Evolutionary conservation across 148 eudicot genomes (phyloP), one percentile per base, ranked within the genome.

Genomic region (Rhododendron vialii): DNA sequence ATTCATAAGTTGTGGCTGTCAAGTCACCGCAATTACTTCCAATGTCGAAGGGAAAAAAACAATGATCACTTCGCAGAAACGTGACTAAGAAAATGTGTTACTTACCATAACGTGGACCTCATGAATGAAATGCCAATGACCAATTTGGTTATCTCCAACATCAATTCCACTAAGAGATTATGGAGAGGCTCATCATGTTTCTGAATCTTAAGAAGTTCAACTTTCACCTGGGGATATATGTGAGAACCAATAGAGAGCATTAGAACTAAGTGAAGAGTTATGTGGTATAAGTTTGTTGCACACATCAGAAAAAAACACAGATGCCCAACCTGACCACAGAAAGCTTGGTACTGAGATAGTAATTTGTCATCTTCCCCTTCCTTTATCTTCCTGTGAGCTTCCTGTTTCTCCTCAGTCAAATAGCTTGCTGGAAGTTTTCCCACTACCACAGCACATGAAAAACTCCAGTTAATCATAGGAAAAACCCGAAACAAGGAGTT

Each of bases 401-500:
- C 83, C 81, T 94, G 78, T 50, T 88, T 93, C 84, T 92, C 90
- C 20, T 93, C 97, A 84, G 86, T 93, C 84, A 94, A 90, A 61
- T 87, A 86, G 83, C 91, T 92, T 84, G 91, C 93, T 26, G 93
- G 98, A 55, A 95, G 88, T 83, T 91, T 95, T 71, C 98, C 98
- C 90, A 93, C 98, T 95, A 82, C 73, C 78, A 30, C 57, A 55
- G 36, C 55, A 63, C 43, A 81, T 55, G 3, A 6, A 80, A n/a
- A 83, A 3, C 30, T 69, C 30, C 2, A 17, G 35, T 22, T 38
- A 65, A 59, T 14, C 11, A 22, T 30, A 15, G 50, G 74, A 48
- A 47, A 50, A 30, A 36, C 51, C 24, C 80, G 33, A 33, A 45
- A 67, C 30, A 26, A 67, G 74, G 71, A 65, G 71, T 24, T n/a